phyloP scores from a whole-genome alignment of 2,329 filamentous ascomycete species.

The Claviceps pusilla region DNA sequence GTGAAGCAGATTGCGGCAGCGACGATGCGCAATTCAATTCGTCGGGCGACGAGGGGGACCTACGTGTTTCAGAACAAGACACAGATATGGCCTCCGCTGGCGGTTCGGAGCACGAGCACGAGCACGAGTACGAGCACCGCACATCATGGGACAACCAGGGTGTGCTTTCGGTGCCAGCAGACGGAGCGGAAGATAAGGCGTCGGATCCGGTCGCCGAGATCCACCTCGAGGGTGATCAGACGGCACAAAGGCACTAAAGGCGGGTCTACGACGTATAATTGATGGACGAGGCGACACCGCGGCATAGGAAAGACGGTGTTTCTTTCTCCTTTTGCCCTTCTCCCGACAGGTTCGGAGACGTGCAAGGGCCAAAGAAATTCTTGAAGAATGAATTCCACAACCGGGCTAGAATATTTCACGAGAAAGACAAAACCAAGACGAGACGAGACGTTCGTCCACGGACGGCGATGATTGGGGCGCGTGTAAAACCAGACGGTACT shows the following conservation, averaged over 20 bases:
- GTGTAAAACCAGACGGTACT: neutral
- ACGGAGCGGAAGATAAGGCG: slow-evolving; percentile 19
- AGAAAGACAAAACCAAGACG: neutral
- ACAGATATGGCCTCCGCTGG: slow-evolving; percentile 15
- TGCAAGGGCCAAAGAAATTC: neutral
- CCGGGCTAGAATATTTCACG: neutral
- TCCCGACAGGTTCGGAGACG: neutral
- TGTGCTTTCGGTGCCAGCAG: slow-evolving; percentile 25
- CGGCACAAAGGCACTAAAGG: slow-evolving; percentile 11
- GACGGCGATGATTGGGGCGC: neutral
- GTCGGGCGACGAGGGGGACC: slow-evolving; percentile 21
- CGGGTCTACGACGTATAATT: neutral
- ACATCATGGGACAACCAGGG: slow-evolving; percentile 19
- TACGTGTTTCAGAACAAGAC: slow-evolving; percentile 15
- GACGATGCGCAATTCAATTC: slow-evolving; percentile 29
- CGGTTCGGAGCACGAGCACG: slow-evolving; percentile 1
- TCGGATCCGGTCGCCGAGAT: slow-evolving; percentile 36
- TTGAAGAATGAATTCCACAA: neutral
- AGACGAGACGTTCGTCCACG: neutral
- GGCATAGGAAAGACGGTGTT: neutral
- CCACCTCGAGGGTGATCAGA: slow-evolving; percentile 28
- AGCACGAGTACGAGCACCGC: neutral
- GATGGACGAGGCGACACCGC: too few species aligned
- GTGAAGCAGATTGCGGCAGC: slow-evolving; percentile 24
- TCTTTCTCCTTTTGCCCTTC: neutral